These are phyloP conservation scores for Eucalyptus erythrocorys DNA, from an alignment of 345 rosid genomes.

Conservation along the genomic window DNA sequence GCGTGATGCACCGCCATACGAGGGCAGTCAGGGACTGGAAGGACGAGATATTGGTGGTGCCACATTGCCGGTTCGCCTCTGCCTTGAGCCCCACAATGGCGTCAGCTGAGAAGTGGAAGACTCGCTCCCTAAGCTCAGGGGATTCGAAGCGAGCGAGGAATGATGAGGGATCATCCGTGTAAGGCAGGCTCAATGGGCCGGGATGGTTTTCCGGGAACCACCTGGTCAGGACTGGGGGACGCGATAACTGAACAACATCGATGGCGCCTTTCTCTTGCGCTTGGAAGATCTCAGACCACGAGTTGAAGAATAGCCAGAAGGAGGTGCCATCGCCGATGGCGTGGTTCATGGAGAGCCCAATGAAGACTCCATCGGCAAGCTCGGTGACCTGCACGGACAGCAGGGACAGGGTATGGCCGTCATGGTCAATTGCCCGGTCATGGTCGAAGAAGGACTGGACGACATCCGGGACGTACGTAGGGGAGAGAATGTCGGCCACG, in stretches of 20 bases:
- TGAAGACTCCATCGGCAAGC: conserved; percentile 53
- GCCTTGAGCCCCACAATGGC: conserved; percentile 40
- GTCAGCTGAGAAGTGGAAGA: conserved; percentile 50
- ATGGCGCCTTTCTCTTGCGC: not conserved
- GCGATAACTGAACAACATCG: conserved; percentile 5
- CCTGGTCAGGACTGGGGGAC: conserved; percentile 27
- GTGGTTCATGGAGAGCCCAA: conserved; percentile 64
- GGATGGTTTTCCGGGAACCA: conserved; percentile 51
- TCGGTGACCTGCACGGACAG: conserved; percentile 59
- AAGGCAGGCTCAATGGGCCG: conserved; percentile 39
- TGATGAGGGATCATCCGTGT: conserved; percentile 14
- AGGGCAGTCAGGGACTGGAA: conserved; percentile 56
- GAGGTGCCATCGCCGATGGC: conserved; percentile 57
- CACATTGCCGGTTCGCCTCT: conserved; percentile 27
- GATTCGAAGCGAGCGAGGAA: conserved; percentile 31
- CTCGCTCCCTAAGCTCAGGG: conserved; percentile 36
- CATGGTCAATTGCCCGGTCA: conserved; percentile 36
- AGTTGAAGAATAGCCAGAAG: conserved; percentile 59
- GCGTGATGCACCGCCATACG: conserved; percentile 52
- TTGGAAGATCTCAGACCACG: conserved; percentile 56
- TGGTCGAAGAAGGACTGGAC: conserved; percentile 71
- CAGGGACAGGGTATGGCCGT: conserved; percentile 46
- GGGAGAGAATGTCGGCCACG: conserved; percentile 28
- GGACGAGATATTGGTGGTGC: conserved; percentile 55
- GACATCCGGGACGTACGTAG: conserved; percentile 39